Evolutionary conservation across 2,329 filamentous ascomycete species (phyloP), one percentile per base, ranked within the genome.

Genomic region (Arthrinium phaeospermum): DNA sequence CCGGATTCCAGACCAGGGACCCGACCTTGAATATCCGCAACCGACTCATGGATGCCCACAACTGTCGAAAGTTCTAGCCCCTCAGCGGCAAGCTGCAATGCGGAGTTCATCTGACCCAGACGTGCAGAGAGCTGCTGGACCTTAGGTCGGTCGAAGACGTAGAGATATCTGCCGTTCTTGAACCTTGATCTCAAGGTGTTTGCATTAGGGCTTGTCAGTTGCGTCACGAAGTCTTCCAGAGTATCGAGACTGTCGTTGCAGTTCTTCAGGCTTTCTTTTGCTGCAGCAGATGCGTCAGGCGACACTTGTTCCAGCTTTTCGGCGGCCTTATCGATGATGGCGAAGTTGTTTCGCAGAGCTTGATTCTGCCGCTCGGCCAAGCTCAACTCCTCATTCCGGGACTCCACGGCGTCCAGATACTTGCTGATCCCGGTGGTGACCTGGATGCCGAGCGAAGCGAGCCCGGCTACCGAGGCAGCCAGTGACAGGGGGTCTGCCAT

Each of bases 401-500:
- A 70, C 7, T 73, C 71, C 16, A 76, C 30, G 3, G 72, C 73
- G 22, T 75, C 51, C 0, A 75, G 44, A 41, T 74, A 76, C 7
- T 71, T n/a, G 10, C 41, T 53, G 16, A 75, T 68, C 16, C 75
- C 74, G n/a, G 70, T 49, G 3, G 69, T 49, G 44, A 74, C 71
- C 64, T 74, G 71, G 4, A 76, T 51, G 22, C 75, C 72, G 1
- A 75, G 75, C 6, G 75, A 75, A 27, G 74, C 61, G 24, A 75
- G 70, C 5, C 75, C 70, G n/a, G 70, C 44, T 8, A 49, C 73
- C 1, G 75, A 70, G 27, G 72, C 74, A 12, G 73, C 73, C 3
- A 74, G 16, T 13, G 73, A 76, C 0, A 76, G 47, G 1, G 72
- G 71, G 16, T 76, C 75, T 14, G 71, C 74, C 74, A 75, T 75